Evolutionary conservation across 2,329 filamentous ascomycete genomes (phyloP).

Genomic region (Didymella segeticola): DNA sequence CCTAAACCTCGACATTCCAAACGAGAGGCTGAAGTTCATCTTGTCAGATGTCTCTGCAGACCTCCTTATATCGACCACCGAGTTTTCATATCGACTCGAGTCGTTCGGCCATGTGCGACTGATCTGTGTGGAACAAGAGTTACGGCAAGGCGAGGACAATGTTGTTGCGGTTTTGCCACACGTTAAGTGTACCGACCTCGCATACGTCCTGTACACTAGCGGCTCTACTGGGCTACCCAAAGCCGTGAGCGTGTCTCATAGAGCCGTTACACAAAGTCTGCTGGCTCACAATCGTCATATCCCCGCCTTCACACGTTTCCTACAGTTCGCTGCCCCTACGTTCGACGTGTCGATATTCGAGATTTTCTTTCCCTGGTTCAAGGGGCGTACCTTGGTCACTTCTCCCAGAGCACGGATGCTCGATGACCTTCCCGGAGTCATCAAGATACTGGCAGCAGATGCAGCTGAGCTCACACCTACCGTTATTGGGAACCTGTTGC

Average conservation of each 20-base stretch:
- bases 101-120: constrained; percentile 45
- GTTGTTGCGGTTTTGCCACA: neutral
- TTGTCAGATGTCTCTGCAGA: constrained; percentile 75
- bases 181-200: constrained; percentile 56
- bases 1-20: constrained; percentile 77
- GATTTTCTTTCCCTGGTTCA: constrained; percentile 84
- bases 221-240: constrained; percentile 90
- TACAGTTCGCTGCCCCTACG: constrained; percentile 90
- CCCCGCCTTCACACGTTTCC: constrained; percentile 76
- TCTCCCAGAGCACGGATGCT: constrained; percentile 74
- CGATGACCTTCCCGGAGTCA: constrained; percentile 72
- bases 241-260: constrained; percentile 82
- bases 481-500: constrained; percentile 78
- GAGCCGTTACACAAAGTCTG: constrained; percentile 79
- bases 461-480: constrained; percentile 90
- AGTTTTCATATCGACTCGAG: constrained; percentile 52
- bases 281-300: constrained; percentile 82
- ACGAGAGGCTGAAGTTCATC: constrained; percentile 80
- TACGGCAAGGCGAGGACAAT: constrained; percentile 34
- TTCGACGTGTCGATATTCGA: constrained; percentile 97
- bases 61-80: constrained; percentile 69
- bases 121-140: constrained; percentile 52
- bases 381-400: constrained; percentile 75
- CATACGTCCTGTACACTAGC: constrained; percentile 94
- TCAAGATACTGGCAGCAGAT: constrained; percentile 73